A percentile compares a stretch with the other conserved stretches of the same genome.
Conservation (phyloP, 75 land plant species). For the Cupressus sempervirens region DNA sequence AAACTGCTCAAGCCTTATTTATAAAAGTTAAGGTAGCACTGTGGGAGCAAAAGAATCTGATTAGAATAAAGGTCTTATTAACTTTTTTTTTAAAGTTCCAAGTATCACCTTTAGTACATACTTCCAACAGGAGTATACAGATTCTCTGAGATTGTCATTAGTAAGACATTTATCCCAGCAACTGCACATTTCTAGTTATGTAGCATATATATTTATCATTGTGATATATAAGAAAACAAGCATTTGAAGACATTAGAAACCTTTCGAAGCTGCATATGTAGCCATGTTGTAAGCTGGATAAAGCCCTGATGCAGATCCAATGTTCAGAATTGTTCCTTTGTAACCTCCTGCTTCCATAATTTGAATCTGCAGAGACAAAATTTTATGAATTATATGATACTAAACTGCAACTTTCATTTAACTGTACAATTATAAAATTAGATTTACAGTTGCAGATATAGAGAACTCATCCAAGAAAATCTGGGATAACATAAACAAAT, state of each 20-base stretch:
- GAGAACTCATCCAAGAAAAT: too few relatives aligned
- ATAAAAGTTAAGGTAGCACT: background rate
- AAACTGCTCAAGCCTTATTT: background rate
- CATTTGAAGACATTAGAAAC: constrained; percentile 28
- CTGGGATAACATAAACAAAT: too few relatives aligned
- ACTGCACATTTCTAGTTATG: background rate
- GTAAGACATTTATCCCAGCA: background rate
- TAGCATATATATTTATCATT: background rate
- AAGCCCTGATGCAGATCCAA: constrained; percentile 91
- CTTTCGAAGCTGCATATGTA: constrained; percentile 75
- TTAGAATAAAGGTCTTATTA: background rate
- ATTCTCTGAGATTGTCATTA: background rate
- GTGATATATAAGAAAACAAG: background rate
- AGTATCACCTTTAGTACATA: background rate
- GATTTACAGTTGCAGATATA: background rate
- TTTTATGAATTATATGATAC: background rate
- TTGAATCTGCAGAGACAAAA: constrained; percentile 47
- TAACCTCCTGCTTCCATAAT: constrained; percentile 45
- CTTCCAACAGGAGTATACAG: background rate
- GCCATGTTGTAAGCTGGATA: constrained; percentile 64
- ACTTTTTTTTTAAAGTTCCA: too few relatives aligned
- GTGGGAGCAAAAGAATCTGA: background rate
- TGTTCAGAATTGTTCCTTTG: constrained; percentile 74
- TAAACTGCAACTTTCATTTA: background rate
- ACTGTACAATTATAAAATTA: background rate